These are phyloP conservation scores for Xylariales sp. DNA, from an alignment of 2,329 filamentous ascomycete genomes.

Conservation along the genomic window DNA sequence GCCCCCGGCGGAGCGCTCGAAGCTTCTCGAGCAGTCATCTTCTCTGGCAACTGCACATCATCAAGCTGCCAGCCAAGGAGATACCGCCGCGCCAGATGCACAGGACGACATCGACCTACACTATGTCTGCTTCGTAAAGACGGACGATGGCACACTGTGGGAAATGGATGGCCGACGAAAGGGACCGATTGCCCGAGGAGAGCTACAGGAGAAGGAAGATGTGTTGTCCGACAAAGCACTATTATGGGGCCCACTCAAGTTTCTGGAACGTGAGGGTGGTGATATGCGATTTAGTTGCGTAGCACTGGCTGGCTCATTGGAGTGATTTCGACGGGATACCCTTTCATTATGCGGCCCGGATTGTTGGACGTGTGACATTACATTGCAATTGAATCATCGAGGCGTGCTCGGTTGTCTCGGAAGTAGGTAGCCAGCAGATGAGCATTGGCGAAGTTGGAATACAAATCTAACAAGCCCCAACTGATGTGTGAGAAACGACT, in stretches of 20 bases:
- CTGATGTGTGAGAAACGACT: too few species aligned
- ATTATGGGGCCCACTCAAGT: conserved; percentile 59
- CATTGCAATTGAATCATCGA: background rate
- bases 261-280: conserved; percentile 49
- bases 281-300: conserved; percentile 58
- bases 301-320: conserved; percentile 47
- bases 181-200: conserved; percentile 52
- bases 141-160: conserved; percentile 57
- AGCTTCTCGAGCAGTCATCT: conserved; percentile 70
- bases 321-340: too few species aligned
- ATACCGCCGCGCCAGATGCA: conserved; percentile 72
- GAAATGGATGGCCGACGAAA: conserved; percentile 57
- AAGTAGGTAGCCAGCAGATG: too few species aligned
- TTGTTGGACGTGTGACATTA: background rate
- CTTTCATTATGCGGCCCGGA: background rate
- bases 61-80: conserved; percentile 69
- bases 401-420: too few species aligned
- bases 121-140: conserved; percentile 91
- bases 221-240: conserved; percentile 72
- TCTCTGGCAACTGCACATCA: conserved; percentile 75
- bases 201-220: conserved; percentile 58
- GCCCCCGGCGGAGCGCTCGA: conserved; percentile 59
- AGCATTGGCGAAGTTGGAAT: too few species aligned
- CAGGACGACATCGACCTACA: conserved; percentile 86
- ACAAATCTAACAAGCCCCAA: too few species aligned